Base-by-base conservation (phyloP, 345 rosid genomes). In the Acer saccharum region DNA sequence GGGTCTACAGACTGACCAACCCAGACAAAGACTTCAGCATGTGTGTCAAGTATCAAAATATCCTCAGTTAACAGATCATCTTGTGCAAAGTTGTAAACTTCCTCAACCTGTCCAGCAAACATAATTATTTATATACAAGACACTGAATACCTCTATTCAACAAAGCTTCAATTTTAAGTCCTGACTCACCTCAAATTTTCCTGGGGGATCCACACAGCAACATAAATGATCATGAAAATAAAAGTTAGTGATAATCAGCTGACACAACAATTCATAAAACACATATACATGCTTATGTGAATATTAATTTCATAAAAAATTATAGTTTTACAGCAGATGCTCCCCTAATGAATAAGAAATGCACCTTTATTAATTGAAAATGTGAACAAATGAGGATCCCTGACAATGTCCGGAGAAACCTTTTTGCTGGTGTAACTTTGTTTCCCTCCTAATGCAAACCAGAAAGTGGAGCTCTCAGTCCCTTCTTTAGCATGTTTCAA, bases 371-470 rank as follows among this genome's bases (percentile, higher is more conserved):
- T 90, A 39, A 91, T 75, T 69, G 94, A 87, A 83, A 86, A 86
- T 27, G 91, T 77, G 85, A 91, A 97, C 86, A 97, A 79, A 80
- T 93, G 99, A 65, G 98, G 98, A 79, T 97, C 99, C 78, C 97
- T 89, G 80, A 86, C 78, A 79, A 71, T 81, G 82, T 94, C 96
- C 11, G 81, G 75, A 80, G 94, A 78, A 79, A 81, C 82, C 65
- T 89, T 91, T 86, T 90, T 89, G 87, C 93, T 89, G 76, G 86
- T 88, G 89, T 90, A 91, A 82, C 84, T 88, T 86, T 97, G 98
- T 86, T 97, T 97, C 54, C 98, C 99, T 79, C 99, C 99, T 80
- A 97, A 94, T 74, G 98, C 90, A 88, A 78, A 88, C 99, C 99
- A 97, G 84, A 97, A 97, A 74, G 97, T 78, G 29, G 98, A 92